Evolutionary conservation across 495 filamentous ascomycete genomes (phyloP).

Genomic region (Trichoderma gamsii): DNA sequence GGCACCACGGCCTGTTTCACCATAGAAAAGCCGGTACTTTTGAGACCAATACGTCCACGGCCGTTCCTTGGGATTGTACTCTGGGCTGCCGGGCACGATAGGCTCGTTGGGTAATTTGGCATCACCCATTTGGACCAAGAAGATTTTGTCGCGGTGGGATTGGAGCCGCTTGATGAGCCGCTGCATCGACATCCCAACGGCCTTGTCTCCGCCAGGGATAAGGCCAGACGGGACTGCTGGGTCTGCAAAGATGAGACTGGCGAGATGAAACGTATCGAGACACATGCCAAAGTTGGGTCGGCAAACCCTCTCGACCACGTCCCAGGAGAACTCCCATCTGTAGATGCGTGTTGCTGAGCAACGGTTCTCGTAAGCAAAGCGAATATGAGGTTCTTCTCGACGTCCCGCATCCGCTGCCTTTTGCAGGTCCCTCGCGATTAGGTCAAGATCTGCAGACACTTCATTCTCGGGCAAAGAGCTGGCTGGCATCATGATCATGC

Average conservation of each 20-base stretch:
- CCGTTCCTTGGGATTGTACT: too few species aligned
- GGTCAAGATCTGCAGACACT: constrained; percentile 49
- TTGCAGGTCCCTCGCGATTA: constrained; percentile 59
- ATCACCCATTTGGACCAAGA: constrained; percentile 77
- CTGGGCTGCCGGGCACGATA: too few species aligned
- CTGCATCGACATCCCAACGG: too few species aligned
- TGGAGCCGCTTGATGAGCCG: constrained; percentile 42
- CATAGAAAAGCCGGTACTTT: constrained; percentile 70
- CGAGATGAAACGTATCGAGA: constrained; percentile 78
- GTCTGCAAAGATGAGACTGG: constrained; percentile 67
- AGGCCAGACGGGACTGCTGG: too few species aligned
- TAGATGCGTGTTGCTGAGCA: constrained; percentile 68
- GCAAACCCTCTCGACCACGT: constrained; percentile 58
- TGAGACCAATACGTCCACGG: constrained; percentile 73
- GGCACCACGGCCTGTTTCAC: constrained; percentile 61
- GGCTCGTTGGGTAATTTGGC: too few species aligned
- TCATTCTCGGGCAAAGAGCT: constrained; percentile 53
- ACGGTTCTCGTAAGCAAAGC: constrained; percentile 71
- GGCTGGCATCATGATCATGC: constrained; percentile 68
- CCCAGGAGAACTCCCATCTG: constrained; percentile 67
- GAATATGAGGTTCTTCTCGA: constrained; percentile 47
- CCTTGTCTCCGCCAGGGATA: too few species aligned
- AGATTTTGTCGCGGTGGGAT: constrained; percentile 63
- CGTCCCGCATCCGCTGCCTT: constrained; percentile 60
- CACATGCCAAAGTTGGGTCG: constrained; percentile 71